A percentile compares a stretch with the other conserved stretches of the same genome.
phyloP scores from a whole-genome alignment of 2,329 filamentous ascomycete species.

The Aspergillus caelatus region DNA sequence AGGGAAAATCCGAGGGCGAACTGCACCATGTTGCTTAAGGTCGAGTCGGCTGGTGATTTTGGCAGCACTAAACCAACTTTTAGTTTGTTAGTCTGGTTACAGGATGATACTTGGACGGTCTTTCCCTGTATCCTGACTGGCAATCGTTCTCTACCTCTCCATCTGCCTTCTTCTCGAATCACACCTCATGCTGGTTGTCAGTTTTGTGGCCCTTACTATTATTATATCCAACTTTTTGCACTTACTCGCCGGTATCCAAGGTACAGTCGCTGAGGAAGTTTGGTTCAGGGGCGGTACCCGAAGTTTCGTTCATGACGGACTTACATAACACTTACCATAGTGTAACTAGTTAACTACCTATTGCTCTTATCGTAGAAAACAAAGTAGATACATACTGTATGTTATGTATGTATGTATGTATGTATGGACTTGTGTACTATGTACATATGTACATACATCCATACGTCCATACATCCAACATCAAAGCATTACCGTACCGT shows the following conservation, averaged over 20 bases:
- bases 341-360: not conserved
- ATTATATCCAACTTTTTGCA: not conserved
- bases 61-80: not conserved
- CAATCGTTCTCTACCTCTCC: not conserved
- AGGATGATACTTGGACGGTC: not conserved
- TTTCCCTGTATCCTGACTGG: not conserved
- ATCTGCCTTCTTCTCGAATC: not conserved
- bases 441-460: too few relatives aligned
- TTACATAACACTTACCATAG: not conserved
- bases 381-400: not conserved
- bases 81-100: not conserved
- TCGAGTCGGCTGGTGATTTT: not conserved
- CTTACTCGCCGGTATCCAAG: conserved; percentile 2
- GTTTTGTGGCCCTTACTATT: not conserved
- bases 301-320: not conserved
- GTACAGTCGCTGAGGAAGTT: not conserved
- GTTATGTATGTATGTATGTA: not conserved
- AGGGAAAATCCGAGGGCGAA: not conserved
- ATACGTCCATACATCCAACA: not conserved
- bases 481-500: not conserved
- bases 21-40: not conserved
- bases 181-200: not conserved
- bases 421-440: not conserved
- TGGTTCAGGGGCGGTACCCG: conserved; percentile 5
- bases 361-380: not conserved